Evolutionary conservation across 768 basidiomycete species (phyloP).

Genomic region (Pleurotus tuber-regium): DNA sequence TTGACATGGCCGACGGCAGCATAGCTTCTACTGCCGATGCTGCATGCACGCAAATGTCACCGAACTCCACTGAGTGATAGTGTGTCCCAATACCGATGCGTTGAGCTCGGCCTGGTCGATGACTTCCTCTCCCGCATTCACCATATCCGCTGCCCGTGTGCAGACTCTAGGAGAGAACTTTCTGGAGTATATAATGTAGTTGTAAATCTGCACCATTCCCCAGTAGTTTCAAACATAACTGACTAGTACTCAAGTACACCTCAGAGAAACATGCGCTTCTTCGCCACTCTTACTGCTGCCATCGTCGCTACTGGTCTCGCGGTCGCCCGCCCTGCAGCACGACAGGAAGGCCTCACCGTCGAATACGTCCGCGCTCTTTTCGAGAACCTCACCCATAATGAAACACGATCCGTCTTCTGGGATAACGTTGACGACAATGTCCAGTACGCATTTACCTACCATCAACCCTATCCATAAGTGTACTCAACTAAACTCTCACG

Average conservation of each 20-base stretch:
- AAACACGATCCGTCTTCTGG: background rate
- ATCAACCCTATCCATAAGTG: too few species aligned
- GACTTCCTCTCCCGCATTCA: too few species aligned
- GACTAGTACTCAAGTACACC: too few species aligned
- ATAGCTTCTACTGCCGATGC: too few species aligned
- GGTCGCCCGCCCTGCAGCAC: background rate
- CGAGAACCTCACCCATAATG: background rate
- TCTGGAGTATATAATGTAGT: background rate
- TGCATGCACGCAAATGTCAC: too few species aligned
- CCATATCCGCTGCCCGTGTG: too few species aligned
- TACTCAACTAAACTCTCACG: too few species aligned
- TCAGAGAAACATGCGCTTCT: background rate
- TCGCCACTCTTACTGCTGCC: background rate
- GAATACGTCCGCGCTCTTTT: slow-evolving; percentile 1
- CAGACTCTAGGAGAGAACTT: too few species aligned
- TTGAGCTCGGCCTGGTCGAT: too few species aligned
- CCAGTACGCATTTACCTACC: background rate
- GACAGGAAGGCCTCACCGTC: background rate
- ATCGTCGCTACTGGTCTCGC: background rate
- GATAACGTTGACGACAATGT: background rate
- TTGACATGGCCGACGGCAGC: too few species aligned
- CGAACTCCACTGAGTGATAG: too few species aligned
- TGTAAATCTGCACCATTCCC: background rate
- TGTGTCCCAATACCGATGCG: too few species aligned
- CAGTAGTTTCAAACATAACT: slow-evolving; percentile 2